Evolutionary conservation across 208 protist species (phyloP).

Genomic region (Acanthamoeba sp.): DNA sequence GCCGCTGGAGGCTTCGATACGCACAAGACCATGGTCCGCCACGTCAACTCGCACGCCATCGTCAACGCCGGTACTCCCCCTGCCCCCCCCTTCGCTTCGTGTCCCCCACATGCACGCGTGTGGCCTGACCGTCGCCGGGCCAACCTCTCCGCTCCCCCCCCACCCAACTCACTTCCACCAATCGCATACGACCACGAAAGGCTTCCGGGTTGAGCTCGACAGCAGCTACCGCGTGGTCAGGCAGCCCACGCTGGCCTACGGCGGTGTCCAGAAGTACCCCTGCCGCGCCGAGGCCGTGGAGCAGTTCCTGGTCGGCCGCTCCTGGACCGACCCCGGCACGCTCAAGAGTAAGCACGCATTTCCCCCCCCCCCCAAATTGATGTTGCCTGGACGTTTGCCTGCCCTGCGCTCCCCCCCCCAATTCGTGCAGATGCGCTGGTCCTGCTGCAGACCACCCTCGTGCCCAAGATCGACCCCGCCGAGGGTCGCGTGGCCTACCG

Average conservation of each 20-base stretch:
- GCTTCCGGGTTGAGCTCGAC: slow-evolving; percentile 11
- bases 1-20: not conserved
- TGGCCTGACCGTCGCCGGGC: too few relatives aligned
- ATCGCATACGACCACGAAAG: not conserved
- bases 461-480: not conserved
- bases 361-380: too few relatives aligned
- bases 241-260: slow-evolving; percentile 23
- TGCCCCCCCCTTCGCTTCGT: too few relatives aligned
- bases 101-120: too few relatives aligned
- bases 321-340: not conserved
- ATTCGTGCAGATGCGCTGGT: not conserved
- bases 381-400: too few relatives aligned
- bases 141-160: not conserved
- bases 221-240: not conserved
- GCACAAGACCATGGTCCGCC: slow-evolving; percentile 24
- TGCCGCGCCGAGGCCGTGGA: not conserved
- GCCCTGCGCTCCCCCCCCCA: too few relatives aligned
- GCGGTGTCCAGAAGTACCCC: slow-evolving; percentile 12
- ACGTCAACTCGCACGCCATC: slow-evolving; percentile 61
- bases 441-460: not conserved
- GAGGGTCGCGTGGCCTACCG: not conserved
- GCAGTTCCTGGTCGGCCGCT: slow-evolving; percentile 8
- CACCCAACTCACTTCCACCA: not conserved
- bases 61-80: slow-evolving; percentile 58
- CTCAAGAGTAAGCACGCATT: not conserved